Conservation (phyloP, 805 yeast species). For the Isabelozyma rhagii region DNA sequence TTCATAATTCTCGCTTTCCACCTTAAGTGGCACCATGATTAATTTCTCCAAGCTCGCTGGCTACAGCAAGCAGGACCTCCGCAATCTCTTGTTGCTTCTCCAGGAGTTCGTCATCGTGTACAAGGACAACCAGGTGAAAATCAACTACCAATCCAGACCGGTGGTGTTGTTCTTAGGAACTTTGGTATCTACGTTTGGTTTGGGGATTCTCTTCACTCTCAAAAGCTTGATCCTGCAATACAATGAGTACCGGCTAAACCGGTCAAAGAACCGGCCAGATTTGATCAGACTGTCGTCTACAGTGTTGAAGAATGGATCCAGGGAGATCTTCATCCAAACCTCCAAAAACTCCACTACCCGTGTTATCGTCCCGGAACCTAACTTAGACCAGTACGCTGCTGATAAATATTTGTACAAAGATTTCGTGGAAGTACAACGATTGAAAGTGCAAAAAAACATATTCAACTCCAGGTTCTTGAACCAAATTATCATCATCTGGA, state of each 20-base stretch:
- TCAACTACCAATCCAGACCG: constrained; percentile 42
- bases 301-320: constrained; percentile 41
- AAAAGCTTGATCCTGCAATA: constrained; percentile 26
- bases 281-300: constrained; percentile 41
- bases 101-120: constrained; percentile 35
- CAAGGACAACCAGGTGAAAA: constrained; percentile 31
- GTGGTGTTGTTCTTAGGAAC: constrained; percentile 41
- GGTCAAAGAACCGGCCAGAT: constrained; percentile 26
- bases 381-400: constrained; percentile 50
- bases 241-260: constrained; percentile 25
- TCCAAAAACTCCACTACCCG: constrained; percentile 35
- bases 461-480: constrained; percentile 64
- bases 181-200: constrained; percentile 37
- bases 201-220: constrained; percentile 32
- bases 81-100: constrained; percentile 28
- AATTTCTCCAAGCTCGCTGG: constrained; percentile 30
- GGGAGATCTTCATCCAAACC: constrained; percentile 48
- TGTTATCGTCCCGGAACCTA: constrained; percentile 46
- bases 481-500: constrained; percentile 74
- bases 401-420: constrained; percentile 53
- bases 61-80: constrained; percentile 30
- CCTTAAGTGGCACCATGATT: constrained; percentile 19
- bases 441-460: constrained; percentile 25
- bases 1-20: too few species aligned
- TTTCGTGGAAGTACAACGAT: constrained; percentile 32